Conservation (phyloP, 2,329 filamentous ascomycete species). For the Tolypocladium endophyticum region DNA sequence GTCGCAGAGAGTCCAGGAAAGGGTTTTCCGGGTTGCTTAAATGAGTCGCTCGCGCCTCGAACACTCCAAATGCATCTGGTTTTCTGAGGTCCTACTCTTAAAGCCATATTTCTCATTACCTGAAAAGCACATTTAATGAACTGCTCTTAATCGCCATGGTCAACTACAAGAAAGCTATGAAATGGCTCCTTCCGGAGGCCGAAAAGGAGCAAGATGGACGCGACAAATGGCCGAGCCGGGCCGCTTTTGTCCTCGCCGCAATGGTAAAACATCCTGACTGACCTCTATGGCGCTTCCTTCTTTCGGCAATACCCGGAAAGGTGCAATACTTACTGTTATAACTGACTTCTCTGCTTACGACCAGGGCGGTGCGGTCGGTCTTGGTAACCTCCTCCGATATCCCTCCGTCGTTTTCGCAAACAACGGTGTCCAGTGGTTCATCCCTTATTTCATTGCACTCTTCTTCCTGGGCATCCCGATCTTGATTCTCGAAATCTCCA, state of each 20-base stretch:
- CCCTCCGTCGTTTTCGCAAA: constrained; percentile 47
- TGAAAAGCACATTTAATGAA: no score
- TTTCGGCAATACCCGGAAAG: not conserved
- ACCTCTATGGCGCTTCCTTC: not conserved
- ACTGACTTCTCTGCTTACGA: not conserved
- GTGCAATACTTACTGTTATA: not conserved
- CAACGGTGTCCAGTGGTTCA: constrained; percentile 45
- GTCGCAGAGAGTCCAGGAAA: not conserved
- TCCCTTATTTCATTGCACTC: constrained; percentile 40
- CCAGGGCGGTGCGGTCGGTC: constrained; percentile 37
- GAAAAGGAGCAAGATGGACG: constrained; percentile 14
- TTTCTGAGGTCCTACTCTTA: not conserved
- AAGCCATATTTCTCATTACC: not conserved
- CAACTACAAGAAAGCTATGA: constrained; percentile 7
- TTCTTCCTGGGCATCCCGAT: constrained; percentile 41
- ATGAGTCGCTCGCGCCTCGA: not conserved
- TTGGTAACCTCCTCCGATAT: constrained; percentile 44
- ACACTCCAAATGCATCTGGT: not conserved
- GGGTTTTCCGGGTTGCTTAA: not conserved
- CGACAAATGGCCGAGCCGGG: constrained; percentile 14
- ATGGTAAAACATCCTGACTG: constrained; percentile 20
- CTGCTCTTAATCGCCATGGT: not conserved
- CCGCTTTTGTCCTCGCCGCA: constrained; percentile 15
- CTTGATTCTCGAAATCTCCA: constrained; percentile 47
- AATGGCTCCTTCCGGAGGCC: constrained; percentile 11